Percentiles rank a stretch among this genome's conserved stretches.
Conservation (phyloP, 2,329 filamentous ascomycete genomes). For the Diaporthe ilicicola region DNA sequence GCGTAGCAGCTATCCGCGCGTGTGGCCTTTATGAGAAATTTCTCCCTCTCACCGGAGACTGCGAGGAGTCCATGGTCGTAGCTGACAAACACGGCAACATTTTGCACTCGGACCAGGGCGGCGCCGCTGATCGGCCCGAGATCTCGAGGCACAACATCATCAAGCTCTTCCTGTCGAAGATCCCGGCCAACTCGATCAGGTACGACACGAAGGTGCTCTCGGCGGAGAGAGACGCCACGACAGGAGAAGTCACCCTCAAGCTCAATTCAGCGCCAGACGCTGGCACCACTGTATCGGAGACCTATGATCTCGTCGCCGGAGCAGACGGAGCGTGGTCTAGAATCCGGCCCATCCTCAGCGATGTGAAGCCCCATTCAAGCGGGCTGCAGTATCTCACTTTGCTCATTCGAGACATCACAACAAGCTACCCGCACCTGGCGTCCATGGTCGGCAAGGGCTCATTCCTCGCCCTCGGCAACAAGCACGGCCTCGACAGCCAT, state of each 20-base stretch:
- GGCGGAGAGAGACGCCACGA: neutral
- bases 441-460: slow-evolving; percentile 50
- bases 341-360: slow-evolving; percentile 46
- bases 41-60: slow-evolving; percentile 49
- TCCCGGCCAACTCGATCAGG: slow-evolving; percentile 44
- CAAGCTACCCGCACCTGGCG: slow-evolving; percentile 47
- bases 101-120: slow-evolving; percentile 37
- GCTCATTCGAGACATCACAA: slow-evolving; percentile 44
- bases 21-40: slow-evolving; percentile 56
- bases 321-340: slow-evolving; percentile 52
- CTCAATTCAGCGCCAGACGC: slow-evolving; percentile 32
- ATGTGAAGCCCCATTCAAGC: slow-evolving; percentile 47
- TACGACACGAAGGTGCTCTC: slow-evolving; percentile 49
- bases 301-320: slow-evolving; percentile 49
- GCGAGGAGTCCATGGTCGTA: slow-evolving; percentile 50
- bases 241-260: slow-evolving; percentile 31
- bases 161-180: slow-evolving; percentile 43
- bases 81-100: slow-evolving; percentile 43
- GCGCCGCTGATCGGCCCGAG: slow-evolving; percentile 44
- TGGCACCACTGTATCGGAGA: slow-evolving; percentile 33
- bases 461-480: slow-evolving; percentile 45
- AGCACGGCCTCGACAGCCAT: slow-evolving; percentile 48
- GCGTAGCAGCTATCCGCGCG: slow-evolving; percentile 53
- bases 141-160: slow-evolving; percentile 48
- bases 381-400: slow-evolving; percentile 49